Base-by-base conservation (phyloP, 441 rosid species). In the Oxalis stricta region DNA sequence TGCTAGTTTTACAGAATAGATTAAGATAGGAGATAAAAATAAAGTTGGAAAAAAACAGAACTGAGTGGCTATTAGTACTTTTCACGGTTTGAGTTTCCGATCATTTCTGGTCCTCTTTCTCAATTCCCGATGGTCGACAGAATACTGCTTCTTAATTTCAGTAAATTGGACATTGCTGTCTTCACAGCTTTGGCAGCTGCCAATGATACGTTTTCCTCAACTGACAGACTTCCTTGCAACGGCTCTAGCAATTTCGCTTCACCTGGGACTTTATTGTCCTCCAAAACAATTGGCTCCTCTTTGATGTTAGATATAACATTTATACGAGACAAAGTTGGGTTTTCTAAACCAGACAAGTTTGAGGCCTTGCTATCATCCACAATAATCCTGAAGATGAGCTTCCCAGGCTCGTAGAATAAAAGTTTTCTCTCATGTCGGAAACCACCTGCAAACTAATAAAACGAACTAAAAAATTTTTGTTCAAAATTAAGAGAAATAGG, bases 111-210 rank as follows among this genome's bases (percentile, higher is more conserved):
- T 72, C 65, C 79, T 77, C 74, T 83, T 91, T 64, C 93, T 66
- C 41, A 75, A 83, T 54, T 91, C 98, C 42, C 95, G 66, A 17
- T 65, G 75, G 48, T 75, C 87, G 0, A 49, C 52, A 7, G 87
- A 42, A 57, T 91, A 91, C 54, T 83, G 93, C 72, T 91, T 91
- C 84, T 91, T 91, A 47, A 79, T 73, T 56, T n/a, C n/a, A 91
- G 58, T 65, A 83, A 56, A 46, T 72, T 80, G 43, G 73, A 70
- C 91, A 81, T 75, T 24, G 98, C 70, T 46, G 64, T 42, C 63
- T 76, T 75, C 43, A 78, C 77, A 43, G 96, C 87, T 63, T 76
- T 79, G 3, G 96, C 79, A 41, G 84, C 96, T 10, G 77, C 82
- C 38, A 55, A 34, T 50, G 72, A 68, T 9, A 75, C 77, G 18